A percentile compares a stretch with the other conserved stretches of the same genome.
phyloP scores from a whole-genome alignment of 164 flowering plant species.

The Malania oleifera region DNA sequence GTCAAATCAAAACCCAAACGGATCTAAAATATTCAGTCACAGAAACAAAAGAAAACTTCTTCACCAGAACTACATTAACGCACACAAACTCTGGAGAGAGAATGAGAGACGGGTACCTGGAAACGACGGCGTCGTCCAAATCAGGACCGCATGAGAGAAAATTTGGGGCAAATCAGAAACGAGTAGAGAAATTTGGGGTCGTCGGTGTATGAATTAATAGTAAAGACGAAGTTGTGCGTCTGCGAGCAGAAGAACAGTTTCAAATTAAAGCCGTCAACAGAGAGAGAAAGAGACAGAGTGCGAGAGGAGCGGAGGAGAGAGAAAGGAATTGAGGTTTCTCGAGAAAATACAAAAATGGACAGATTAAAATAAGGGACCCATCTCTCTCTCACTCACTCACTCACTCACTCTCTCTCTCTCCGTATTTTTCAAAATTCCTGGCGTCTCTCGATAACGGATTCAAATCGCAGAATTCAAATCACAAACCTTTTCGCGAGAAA shows the following conservation, averaged over 20 bases:
- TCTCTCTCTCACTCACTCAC: neutral
- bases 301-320: constrained; percentile 12
- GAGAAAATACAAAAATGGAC: constrained; percentile 29
- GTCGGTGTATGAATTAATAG: constrained; percentile 1
- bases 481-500: too few relatives aligned
- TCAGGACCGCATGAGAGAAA: neutral
- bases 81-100: too few relatives aligned
- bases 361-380: constrained; percentile 10
- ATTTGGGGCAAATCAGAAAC: neutral
- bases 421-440: too few relatives aligned
- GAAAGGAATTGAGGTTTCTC: constrained; percentile 22
- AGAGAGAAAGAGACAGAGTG: constrained; percentile 12
- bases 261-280: constrained; percentile 39
- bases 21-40: neutral
- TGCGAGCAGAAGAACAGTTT: constrained; percentile 9
- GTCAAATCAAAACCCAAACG: neutral
- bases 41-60: neutral
- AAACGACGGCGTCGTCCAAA: neutral
- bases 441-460: too few relatives aligned
- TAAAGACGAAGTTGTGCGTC: constrained; percentile 9
- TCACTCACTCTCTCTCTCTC: neutral
- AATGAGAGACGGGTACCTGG: neutral
- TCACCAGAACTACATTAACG: neutral
- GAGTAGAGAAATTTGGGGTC: neutral
- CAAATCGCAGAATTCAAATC: too few relatives aligned